Conservation (phyloP, 2,329 filamentous ascomycete species). For the Aspergillus sp. region DNA sequence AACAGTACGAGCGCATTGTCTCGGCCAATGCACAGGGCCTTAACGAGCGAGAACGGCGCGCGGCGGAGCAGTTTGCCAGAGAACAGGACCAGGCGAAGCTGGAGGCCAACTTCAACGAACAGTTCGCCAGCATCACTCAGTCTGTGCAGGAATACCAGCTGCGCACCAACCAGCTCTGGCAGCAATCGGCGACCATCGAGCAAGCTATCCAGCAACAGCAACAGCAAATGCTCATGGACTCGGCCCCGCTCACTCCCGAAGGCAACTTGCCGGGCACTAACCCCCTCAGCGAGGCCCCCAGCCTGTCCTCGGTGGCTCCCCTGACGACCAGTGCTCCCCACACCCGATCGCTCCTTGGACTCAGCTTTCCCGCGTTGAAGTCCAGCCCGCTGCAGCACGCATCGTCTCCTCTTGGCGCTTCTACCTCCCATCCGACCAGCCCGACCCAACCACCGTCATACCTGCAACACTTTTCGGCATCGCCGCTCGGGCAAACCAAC, state of each 20-base stretch:
- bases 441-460: slow-evolving; percentile 32
- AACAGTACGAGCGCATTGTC: slow-evolving; percentile 61
- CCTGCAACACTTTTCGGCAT: slow-evolving; percentile 32
- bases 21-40: slow-evolving; percentile 59
- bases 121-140: slow-evolving; percentile 42
- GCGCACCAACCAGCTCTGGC: slow-evolving; percentile 44
- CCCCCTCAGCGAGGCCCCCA: slow-evolving; percentile 31
- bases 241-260: slow-evolving; percentile 58
- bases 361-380: slow-evolving; percentile 35
- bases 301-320: slow-evolving; percentile 17
- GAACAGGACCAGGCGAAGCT: slow-evolving; percentile 47
- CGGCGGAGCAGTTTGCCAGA: slow-evolving; percentile 47
- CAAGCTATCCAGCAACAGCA: slow-evolving; percentile 47
- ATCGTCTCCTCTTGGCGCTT: slow-evolving; percentile 33
- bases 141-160: slow-evolving; percentile 45
- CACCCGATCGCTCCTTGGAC: slow-evolving; percentile 34
- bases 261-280: slow-evolving; percentile 57
- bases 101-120: slow-evolving; percentile 44
- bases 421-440: slow-evolving; percentile 35
- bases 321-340: slow-evolving; percentile 30
- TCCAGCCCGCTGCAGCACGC: slow-evolving; percentile 37
- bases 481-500: slow-evolving; percentile 31
- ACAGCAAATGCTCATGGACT: slow-evolving; percentile 43
- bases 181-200: slow-evolving; percentile 44
- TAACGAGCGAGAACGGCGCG: slow-evolving; percentile 53